A percentile compares a stretch with the other conserved stretches of the same genome.
These are phyloP conservation scores for Chenopodium formosanum DNA, from an alignment of 148 eudicot species.

Conservation along the genomic window DNA sequence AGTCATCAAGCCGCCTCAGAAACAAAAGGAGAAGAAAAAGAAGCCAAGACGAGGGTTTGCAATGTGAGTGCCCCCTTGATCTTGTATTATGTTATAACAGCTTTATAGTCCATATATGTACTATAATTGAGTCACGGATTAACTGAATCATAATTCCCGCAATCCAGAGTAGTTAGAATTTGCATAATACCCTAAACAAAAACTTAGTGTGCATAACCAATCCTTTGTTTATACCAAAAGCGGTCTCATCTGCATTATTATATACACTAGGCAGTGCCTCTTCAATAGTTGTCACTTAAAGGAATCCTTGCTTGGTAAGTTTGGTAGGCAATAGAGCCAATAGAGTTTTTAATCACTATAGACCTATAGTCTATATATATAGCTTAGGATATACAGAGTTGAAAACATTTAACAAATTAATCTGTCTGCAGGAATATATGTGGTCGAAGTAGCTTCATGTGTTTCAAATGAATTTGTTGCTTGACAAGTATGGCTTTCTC, in stretches of 20 bases:
- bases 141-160: background rate
- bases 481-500: conserved; percentile 2
- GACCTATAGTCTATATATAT: no score
- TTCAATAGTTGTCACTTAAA: background rate
- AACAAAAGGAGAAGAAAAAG: conserved; percentile 84
- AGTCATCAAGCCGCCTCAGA: conserved; percentile 92
- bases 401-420: background rate
- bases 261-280: background rate
- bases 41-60: conserved; percentile 65
- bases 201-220: background rate
- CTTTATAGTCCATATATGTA: background rate
- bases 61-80: conserved; percentile 45
- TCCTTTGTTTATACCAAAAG: background rate
- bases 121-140: background rate
- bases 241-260: background rate
- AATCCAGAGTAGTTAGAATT: background rate
- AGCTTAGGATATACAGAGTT: background rate
- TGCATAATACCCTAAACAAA: background rate
- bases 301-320: background rate
- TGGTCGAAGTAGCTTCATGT: conserved; percentile 37
- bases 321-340: background rate
- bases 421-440: conserved; percentile 43
- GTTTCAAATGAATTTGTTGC: conserved; percentile 35
- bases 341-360: no score
- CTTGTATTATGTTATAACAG: background rate